Evolutionary conservation across 2,329 filamentous ascomycete species (phyloP).

Genomic region (Magnaporthales sp.): DNA sequence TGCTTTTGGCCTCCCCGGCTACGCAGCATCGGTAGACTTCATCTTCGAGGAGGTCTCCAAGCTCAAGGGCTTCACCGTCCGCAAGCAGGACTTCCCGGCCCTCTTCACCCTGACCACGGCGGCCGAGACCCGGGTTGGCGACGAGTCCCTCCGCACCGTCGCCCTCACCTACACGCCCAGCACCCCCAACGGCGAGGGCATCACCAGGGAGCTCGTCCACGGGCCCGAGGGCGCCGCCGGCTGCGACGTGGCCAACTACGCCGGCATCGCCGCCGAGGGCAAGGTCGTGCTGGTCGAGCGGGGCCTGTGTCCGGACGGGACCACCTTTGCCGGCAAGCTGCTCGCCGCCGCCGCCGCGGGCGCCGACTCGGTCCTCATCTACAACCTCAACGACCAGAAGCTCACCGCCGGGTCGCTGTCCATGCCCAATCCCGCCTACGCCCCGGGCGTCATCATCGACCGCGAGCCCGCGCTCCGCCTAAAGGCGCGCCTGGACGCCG

Average conservation of each 20-base stretch:
- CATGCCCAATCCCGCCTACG: background rate
- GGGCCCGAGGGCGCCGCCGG: constrained; percentile 1
- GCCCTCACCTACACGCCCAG: constrained; percentile 4
- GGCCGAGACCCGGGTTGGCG: background rate
- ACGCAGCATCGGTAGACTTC: constrained; percentile 3
- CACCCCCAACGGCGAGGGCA: constrained; percentile 1
- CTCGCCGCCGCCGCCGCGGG: constrained; percentile 1
- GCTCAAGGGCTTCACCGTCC: constrained; percentile 4
- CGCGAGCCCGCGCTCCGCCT: background rate
- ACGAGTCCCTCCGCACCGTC: constrained; percentile 4
- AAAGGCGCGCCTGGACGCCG: constrained; percentile 1
- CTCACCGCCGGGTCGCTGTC: constrained; percentile 2
- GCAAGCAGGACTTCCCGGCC: constrained; percentile 3
- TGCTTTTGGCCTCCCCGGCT: constrained; percentile 4
- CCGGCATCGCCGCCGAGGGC: background rate
- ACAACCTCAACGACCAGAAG: constrained; percentile 4
- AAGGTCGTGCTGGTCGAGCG: constrained; percentile 5
- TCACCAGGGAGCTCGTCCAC: background rate
- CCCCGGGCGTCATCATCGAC: constrained; percentile 1
- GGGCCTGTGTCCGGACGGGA: constrained; percentile 3
- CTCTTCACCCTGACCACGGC: constrained; percentile 3
- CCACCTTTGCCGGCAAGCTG: constrained; percentile 4
- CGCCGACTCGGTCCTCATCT: constrained; percentile 4
- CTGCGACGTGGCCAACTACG: constrained; percentile 4
- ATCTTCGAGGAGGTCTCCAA: constrained; percentile 5